Evolutionary conservation across 371 early-diverging fungal species (phyloP), one percentile per base, ranked within the genome.

Genomic region (Ordospora colligata): DNA sequence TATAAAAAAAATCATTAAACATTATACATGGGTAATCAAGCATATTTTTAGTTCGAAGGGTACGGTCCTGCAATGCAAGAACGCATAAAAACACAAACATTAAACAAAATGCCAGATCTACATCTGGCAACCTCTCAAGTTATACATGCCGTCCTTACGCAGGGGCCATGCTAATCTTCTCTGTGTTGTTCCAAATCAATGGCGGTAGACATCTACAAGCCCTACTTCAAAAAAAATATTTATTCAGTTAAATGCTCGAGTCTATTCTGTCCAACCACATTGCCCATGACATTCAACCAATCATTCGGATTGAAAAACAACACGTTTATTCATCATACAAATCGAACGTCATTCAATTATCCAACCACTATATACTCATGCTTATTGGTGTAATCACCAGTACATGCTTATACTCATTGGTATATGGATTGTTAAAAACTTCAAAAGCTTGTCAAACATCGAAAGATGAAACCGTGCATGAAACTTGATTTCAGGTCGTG

Each of bases 131-230:
- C 67, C 76, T 80, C 76, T 69, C 74, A 69, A 76, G 53, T 53
- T 46, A 73, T 27, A 62, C 62, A 75, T 75, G 83, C 69, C 83
- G 75, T 82, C 83, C 83, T 82, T 82, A 78, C 80, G 80, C 83
- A 82, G 83, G 80, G 83, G 83, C 80, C 76, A 82, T 82, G 83
- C 83, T 82, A 82, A 82, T 82, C 83, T 82, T 82, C 83, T 82
- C 83, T 62, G 83, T 82, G 83, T 82, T 82, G 81, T 78, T 82
- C 73, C 53, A 73, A 72, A 74, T 44, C 66, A 77, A 66, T 72
- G 64, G 68, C 54, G 69, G 49, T 52, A 52, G 22, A 71, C 67
- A 25, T 58, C 47, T 50, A 69, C 63, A 75, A 27, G 58, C 63
- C 68, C 37, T 32, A 5, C 2, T 32, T 1, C 32, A 32, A 32